These are phyloP conservation scores for Nicotiana tomentosiformis DNA, from an alignment of 257 asterid species.

Conservation along the genomic window DNA sequence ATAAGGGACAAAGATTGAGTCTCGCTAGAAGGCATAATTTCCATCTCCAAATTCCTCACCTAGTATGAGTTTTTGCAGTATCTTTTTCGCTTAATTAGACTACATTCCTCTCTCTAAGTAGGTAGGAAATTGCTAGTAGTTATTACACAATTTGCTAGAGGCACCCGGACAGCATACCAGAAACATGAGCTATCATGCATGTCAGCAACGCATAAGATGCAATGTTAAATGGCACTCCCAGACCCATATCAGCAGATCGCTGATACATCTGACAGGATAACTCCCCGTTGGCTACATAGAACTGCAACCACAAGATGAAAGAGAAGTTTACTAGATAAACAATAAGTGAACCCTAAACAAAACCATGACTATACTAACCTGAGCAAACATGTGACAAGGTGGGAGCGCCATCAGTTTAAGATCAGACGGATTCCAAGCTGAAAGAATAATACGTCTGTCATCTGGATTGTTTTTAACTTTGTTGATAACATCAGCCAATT, in stretches of 20 bases:
- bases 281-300: constrained; percentile 39
- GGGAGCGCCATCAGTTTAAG: constrained; percentile 43
- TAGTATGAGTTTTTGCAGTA: not conserved
- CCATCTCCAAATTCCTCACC: not conserved
- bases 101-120: not conserved
- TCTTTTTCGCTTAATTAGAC: not conserved
- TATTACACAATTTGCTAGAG: not conserved
- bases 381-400: constrained; percentile 52
- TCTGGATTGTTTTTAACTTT: constrained; percentile 40
- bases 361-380: constrained; percentile 22
- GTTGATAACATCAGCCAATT: constrained; percentile 31
- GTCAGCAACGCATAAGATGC: constrained; percentile 46
- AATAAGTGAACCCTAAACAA: not conserved
- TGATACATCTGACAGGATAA: constrained; percentile 50
- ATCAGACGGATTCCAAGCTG: constrained; percentile 53
- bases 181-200: constrained; percentile 44
- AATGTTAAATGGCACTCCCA: constrained; percentile 49
- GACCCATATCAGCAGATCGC: constrained; percentile 50
- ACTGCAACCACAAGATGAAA: constrained; percentile 22
- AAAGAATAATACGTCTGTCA: constrained; percentile 40
- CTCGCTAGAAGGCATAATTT: not conserved
- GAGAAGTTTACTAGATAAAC: not conserved
- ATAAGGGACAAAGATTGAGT: not conserved
- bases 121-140: not conserved
- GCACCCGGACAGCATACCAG: constrained; percentile 24